Evolutionary conservation across 2,329 filamentous ascomycete genomes (phyloP).

Genomic region (Claviceps sp.): DNA sequence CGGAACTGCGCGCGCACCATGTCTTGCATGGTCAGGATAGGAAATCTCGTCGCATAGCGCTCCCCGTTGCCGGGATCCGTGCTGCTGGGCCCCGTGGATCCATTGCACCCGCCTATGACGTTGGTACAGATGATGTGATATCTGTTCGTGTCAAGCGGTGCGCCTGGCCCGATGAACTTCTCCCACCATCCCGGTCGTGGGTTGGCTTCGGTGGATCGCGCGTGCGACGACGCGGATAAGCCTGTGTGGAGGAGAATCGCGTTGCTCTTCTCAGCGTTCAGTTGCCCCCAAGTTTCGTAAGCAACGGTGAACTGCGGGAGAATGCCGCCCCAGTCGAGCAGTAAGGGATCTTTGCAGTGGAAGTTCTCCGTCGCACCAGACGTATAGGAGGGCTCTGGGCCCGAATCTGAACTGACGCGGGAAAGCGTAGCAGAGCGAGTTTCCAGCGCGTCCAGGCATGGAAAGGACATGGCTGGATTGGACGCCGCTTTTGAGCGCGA

Average conservation of each 20-base stretch:
- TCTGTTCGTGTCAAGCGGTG: constrained; percentile 75
- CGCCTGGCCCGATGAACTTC: constrained; percentile 84
- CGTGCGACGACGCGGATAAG: constrained; percentile 92
- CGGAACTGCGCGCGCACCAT: constrained; percentile 96
- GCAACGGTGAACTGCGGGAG: constrained; percentile 79
- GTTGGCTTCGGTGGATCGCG: constrained; percentile 79
- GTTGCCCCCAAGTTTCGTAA: constrained; percentile 80
- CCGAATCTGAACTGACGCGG: constrained; percentile 44
- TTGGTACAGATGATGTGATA: constrained; percentile 95
- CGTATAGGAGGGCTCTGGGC: constrained; percentile 90
- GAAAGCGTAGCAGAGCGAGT: constrained; percentile 58
- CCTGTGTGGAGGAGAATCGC: constrained; percentile 88
- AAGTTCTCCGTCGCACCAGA: constrained; percentile 72
- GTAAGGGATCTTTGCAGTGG: constrained; percentile 57
- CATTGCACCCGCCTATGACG: constrained; percentile 89
- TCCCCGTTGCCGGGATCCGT: constrained; percentile 80
- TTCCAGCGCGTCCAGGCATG: constrained; percentile 77
- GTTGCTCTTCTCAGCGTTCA: constrained; percentile 74
- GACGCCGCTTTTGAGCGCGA: constrained; percentile 34
- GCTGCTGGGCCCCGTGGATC: constrained; percentile 81
- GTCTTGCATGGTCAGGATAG: constrained; percentile 88
- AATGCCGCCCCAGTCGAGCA: constrained; percentile 92
- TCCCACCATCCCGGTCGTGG: constrained; percentile 96
- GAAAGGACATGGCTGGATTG: constrained; percentile 80
- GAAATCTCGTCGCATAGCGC: constrained; percentile 86